These are phyloP conservation scores for Ceratobasidium sp. DNA, from an alignment of 1,284 basidiomycete genomes.

Conservation along the genomic window DNA sequence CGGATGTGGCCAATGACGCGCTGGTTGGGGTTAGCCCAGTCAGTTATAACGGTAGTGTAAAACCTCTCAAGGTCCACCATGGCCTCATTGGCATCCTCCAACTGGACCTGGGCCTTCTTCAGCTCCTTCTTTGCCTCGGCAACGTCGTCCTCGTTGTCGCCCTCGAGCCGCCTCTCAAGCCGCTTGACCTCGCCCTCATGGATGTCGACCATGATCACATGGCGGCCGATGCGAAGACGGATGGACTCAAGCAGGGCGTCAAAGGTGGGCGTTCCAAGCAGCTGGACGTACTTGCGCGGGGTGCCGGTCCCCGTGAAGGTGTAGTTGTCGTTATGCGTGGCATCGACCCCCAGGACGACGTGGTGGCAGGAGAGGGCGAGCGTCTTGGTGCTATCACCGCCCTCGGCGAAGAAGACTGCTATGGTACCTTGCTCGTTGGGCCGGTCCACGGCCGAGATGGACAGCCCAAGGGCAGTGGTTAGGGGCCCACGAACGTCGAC, in stretches of 20 bases:
- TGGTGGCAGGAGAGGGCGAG: slow-evolving; percentile 57
- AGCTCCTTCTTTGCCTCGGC: slow-evolving; percentile 46
- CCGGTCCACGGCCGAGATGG: slow-evolving; percentile 42
- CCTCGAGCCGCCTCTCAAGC: slow-evolving; percentile 53
- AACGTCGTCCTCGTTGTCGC: slow-evolving; percentile 51
- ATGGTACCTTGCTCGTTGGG: slow-evolving; percentile 48
- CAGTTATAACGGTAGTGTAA: slow-evolving; percentile 27
- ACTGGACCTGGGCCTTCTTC: not conserved
- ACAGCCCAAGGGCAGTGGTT: slow-evolving; percentile 46
- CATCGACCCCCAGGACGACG: slow-evolving; percentile 59
- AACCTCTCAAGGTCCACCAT: not conserved
- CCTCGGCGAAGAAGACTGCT: slow-evolving; percentile 52
- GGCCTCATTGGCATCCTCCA: not conserved
- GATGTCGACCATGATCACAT: slow-evolving; percentile 53
- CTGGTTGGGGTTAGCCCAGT: slow-evolving; percentile 24
- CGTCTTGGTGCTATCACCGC: slow-evolving; percentile 53
- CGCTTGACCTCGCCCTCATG: slow-evolving; percentile 52
- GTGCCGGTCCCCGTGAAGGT: slow-evolving; percentile 54
- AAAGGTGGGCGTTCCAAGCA: too few species aligned
- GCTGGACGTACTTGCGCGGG: too few species aligned
- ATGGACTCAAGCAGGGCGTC: slow-evolving; percentile 52
- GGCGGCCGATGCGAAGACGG: slow-evolving; percentile 50
- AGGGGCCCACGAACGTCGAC: slow-evolving; percentile 45
- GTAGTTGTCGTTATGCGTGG: slow-evolving; percentile 54
- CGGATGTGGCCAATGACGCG: slow-evolving; percentile 46